These are phyloP conservation scores for Syzygium syzygioides DNA, from an alignment of 441 rosid genomes.

Conservation along the genomic window DNA sequence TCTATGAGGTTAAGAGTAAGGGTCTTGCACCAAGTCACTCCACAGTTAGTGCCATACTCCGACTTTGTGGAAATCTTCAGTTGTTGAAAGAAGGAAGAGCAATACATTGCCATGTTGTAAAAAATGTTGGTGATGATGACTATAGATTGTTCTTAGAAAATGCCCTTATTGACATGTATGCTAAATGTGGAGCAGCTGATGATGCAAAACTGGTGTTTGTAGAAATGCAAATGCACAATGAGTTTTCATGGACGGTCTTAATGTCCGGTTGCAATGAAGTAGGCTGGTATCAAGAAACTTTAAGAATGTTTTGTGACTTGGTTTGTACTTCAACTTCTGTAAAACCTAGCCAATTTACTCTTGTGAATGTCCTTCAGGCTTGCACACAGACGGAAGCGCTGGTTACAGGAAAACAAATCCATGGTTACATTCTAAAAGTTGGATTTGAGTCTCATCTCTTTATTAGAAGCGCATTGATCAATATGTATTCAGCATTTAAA, in stretches of 20 bases:
- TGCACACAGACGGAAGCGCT: neutral
- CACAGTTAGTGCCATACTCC: neutral
- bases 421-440: neutral
- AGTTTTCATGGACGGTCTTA: constrained; percentile 3
- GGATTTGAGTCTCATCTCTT: constrained; percentile 6
- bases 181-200: neutral
- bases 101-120: neutral
- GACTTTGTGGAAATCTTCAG: neutral
- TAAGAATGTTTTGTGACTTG: neutral
- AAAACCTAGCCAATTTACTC: neutral
- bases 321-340: neutral
- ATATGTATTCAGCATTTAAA: constrained; percentile 2
- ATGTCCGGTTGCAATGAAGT: neutral
- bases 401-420: constrained; percentile 1
- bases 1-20: neutral
- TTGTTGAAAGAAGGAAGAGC: neutral
- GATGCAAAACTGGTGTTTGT: neutral
- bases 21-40: neutral
- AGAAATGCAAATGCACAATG: neutral
- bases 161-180: neutral
- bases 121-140: neutral
- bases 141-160: neutral
- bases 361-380: constrained; percentile 3
- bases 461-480: neutral
- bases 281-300: neutral